Base-by-base conservation (phyloP, 441 rosid genomes). In the Pelargonium citronellum region DNA sequence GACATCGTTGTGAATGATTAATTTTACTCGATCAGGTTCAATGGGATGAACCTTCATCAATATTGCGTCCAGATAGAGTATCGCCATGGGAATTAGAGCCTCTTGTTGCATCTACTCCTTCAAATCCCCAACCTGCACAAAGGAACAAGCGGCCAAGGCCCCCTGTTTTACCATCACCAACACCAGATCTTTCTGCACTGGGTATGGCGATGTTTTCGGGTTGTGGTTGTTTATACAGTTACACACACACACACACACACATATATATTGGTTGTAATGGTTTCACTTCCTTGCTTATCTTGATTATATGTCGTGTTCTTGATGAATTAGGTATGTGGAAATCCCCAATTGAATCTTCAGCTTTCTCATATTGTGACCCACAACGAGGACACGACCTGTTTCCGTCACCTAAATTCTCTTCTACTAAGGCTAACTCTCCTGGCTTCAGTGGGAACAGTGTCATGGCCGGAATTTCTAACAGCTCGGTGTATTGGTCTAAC, bases 21-120 rank as follows among this genome's bases (percentile, higher is more conserved):
- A 44, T 19, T 51, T 46, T 27, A 17, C 17, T 39, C 49, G 60
- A 64, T 20, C n/a, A 94, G 99, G 96, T 91, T 77, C 86, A 96
- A 41, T 95, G 99, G 99, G 99, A 95, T 78, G 99, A 95, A 79
- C 84, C 84, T 57, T 84, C 97, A 62, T 74, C 83, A 51, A 79
- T 91, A 66, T 87, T 87, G 69, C 91, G 97, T 62, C 98, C 99
- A 2, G 98, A 92, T 13, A 83, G 96, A 81, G 99, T 95, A 71
- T 95, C 99, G 8, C 97, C 95, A 10, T 95, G 99, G 99, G 88
- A 91, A 78, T 83, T 95, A 76, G 98, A 95, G 72, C 98, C 96
- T 73, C 80, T 84, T 71, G 67, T 75, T 55, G 81, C 81, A 77
- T 77, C 75, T 71, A 68, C 86, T 72, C 78, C 90, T 71, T 69